A percentile compares a stretch with the other conserved stretches of the same genome.
These are phyloP conservation scores for Pythium monospermum DNA, from an alignment of 352 stramenopile species.

Conservation along the genomic window DNA sequence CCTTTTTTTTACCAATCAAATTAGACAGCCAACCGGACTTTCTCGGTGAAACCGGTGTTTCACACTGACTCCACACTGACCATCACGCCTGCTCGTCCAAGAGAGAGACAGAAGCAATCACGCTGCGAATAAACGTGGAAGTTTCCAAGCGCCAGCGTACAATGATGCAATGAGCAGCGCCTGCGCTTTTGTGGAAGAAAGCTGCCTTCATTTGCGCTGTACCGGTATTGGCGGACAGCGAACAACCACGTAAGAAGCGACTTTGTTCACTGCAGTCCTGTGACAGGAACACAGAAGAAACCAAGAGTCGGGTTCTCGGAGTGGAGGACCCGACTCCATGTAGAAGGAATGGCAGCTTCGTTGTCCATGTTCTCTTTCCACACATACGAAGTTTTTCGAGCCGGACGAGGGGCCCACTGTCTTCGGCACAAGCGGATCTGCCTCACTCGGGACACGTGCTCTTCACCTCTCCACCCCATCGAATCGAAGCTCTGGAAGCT, in stretches of 20 bases:
- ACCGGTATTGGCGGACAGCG: not conserved
- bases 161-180: not conserved
- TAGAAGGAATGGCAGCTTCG: no score
- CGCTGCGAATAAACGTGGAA: not conserved
- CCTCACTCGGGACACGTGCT: not conserved
- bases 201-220: not conserved
- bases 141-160: not conserved
- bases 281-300: not conserved
- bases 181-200: slow-evolving; percentile 3
- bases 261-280: not conserved
- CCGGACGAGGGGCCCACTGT: no score
- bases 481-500: no score
- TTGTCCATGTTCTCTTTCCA: not conserved
- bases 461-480: no score
- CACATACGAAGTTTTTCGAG: not conserved
- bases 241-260: slow-evolving; percentile 1
- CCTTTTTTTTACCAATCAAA: not conserved
- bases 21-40: not conserved
- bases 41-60: not conserved
- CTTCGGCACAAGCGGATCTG: not conserved
- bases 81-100: not conserved
- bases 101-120: not conserved
- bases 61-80: not conserved
- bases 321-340: slow-evolving; percentile 3
- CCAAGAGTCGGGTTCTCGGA: no score